Evolutionary conservation across 2,329 filamentous ascomycete genomes (phyloP).

Genomic region (Stagonosporopsis tanaceti): DNA sequence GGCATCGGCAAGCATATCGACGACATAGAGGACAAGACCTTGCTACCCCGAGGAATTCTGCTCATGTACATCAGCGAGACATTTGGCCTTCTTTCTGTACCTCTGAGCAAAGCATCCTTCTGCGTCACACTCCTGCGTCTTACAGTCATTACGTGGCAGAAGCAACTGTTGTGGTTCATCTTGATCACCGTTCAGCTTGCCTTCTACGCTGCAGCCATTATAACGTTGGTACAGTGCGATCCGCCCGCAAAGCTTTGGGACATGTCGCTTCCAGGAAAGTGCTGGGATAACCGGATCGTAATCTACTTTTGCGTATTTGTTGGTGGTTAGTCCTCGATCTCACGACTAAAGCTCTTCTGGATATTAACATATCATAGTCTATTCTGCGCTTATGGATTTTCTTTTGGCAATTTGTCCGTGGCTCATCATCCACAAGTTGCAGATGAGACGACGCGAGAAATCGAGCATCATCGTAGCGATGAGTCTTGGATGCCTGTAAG

Average conservation of each 20-base stretch:
- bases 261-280: conserved; percentile 12
- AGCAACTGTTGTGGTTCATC: conserved; percentile 21
- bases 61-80: too few relatives aligned
- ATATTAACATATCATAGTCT: not conserved
- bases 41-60: too few relatives aligned
- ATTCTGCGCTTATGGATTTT: conserved; percentile 19
- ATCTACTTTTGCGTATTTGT: conserved; percentile 22
- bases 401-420: conserved; percentile 38
- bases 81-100: too few relatives aligned
- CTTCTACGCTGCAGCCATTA: conserved; percentile 15
- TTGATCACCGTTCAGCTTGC: conserved; percentile 20
- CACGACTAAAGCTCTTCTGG: not conserved
- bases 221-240: conserved; percentile 19
- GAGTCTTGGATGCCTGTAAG: conserved; percentile 40
- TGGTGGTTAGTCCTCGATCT: conserved; percentile 4
- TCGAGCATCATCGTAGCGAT: conserved; percentile 32
- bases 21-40: too few relatives aligned
- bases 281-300: conserved; percentile 17
- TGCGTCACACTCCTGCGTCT: too few relatives aligned
- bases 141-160: too few relatives aligned
- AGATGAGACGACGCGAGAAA: conserved; percentile 27
- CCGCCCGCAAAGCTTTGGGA: conserved; percentile 24
- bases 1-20: too few relatives aligned
- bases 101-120: too few relatives aligned
- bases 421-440: conserved; percentile 35